Percentiles rank a stretch among this genome's conserved stretches.
Evolutionary conservation across 2,329 filamentous ascomycete species (phyloP).

Genomic region (Microdochium nivale): DNA sequence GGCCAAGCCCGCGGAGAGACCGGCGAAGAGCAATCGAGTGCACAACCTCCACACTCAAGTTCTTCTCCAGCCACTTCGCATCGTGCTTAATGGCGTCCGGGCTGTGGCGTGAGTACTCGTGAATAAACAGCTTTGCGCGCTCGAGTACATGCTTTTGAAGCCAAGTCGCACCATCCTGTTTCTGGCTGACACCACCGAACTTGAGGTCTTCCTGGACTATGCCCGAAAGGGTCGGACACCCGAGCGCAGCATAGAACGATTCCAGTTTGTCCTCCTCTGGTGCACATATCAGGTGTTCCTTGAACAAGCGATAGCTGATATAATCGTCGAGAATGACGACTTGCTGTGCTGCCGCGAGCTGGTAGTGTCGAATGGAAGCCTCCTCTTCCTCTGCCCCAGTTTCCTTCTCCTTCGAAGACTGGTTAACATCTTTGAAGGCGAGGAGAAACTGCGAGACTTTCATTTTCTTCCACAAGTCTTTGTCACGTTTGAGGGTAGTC

Average conservation of each 20-base stretch:
- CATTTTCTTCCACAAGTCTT: constrained; percentile 68
- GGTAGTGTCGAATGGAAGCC: constrained; percentile 65
- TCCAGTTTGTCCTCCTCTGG: constrained; percentile 87
- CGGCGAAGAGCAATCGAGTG: constrained; percentile 69
- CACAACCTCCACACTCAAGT: constrained; percentile 70
- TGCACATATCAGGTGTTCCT: constrained; percentile 72
- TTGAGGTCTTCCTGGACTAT: constrained; percentile 71
- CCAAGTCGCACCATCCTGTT: constrained; percentile 60
- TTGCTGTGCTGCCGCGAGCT: constrained; percentile 61
- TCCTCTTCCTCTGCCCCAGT: constrained; percentile 51
- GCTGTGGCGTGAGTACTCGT: constrained; percentile 63
- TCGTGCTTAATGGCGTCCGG: constrained; percentile 78
- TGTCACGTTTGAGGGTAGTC: constrained; percentile 65
- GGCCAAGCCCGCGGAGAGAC: constrained; percentile 61
- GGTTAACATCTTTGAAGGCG: constrained; percentile 66
- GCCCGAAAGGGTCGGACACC: constrained; percentile 65
- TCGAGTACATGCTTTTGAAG: constrained; percentile 79
- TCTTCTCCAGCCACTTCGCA: constrained; percentile 81
- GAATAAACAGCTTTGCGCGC: constrained; percentile 79
- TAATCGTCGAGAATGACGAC: constrained; percentile 84
- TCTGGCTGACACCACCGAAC: constrained; percentile 57
- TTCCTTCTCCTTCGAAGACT: constrained; percentile 34
- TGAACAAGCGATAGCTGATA: constrained; percentile 82
- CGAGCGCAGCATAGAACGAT: constrained; percentile 73
- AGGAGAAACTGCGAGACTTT: constrained; percentile 69